Evolutionary conservation across 2,329 filamentous ascomycete genomes (phyloP), one percentile per base, ranked within the genome.

Genomic region (Chaetothyriales sp.): DNA sequence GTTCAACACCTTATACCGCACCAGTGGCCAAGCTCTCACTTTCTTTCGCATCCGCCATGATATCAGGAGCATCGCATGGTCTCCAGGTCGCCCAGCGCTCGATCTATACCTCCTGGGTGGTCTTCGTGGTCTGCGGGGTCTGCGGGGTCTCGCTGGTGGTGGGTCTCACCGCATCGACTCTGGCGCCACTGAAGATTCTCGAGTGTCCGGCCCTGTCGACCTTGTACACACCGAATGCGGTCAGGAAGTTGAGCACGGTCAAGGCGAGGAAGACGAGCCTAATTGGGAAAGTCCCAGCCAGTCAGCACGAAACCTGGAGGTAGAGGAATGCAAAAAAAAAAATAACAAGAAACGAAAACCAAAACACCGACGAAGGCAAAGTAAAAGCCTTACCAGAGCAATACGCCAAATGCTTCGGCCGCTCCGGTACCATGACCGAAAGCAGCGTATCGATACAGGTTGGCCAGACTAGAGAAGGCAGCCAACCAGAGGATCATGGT

Each of bases 401-500:
- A 53, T 7, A 65, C 55, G 2, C 54, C 62, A 55, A 65, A 63
- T 2, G 63, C 62, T 44, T 64, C 51, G 6, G 62, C 45, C 1
- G 63, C 62, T 1, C 39, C 43, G 42, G 51, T 52, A 25, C 15
- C 43, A 15, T n/a, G 25, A 5, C 36, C 5, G 2, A 42, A n/a
- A 12, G 19, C 19, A 46, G 8, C 5, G 1, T 56, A 55, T 9
- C 43, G 53, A 18, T 59, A 49, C 1, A 54, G 9, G 25, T 50
- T 48, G 10, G 57, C 62, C 18, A 63, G 50, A 44, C 64, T 59
- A 18, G 63, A 61, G 46, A 65, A 65, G 12, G 53, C 49, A 9
- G 61, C 62, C 46, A 65, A 49, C 63, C 62, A 65, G 47, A 65
- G 64, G 18, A 63, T 56, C 56, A 55, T 61, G 1, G 62, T 65